A percentile compares a stretch with the other conserved stretches of the same genome.
These are phyloP conservation scores for Rheum nobile DNA, from an alignment of 148 eudicot species.

Conservation along the genomic window DNA sequence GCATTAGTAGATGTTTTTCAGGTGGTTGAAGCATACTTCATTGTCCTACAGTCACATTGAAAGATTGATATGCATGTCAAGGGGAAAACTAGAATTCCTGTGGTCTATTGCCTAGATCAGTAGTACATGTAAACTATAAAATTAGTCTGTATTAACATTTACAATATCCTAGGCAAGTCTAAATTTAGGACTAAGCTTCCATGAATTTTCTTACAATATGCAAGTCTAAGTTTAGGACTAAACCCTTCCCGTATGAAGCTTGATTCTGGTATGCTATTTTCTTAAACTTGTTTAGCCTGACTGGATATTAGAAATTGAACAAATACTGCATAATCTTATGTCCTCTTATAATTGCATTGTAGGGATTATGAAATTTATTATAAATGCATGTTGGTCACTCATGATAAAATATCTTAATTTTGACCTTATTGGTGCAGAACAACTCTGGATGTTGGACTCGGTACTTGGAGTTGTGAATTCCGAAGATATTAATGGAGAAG, in stretches of 20 bases:
- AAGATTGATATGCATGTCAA: too few species aligned
- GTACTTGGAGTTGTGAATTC: conserved; percentile 72
- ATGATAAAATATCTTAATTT: background rate
- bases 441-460: conserved; percentile 95
- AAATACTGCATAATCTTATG: too few species aligned
- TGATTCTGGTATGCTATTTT: background rate
- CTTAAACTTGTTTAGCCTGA: background rate
- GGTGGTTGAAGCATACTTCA: too few species aligned
- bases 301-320: background rate
- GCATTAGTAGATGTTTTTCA: too few species aligned
- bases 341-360: background rate
- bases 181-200: background rate
- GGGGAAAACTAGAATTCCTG: too few species aligned
- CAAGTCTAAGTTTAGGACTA: too few species aligned
- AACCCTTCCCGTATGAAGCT: background rate
- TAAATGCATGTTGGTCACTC: background rate
- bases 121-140: too few species aligned
- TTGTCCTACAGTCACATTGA: too few species aligned
- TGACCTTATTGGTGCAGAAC: conserved; percentile 42
- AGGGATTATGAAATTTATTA: background rate
- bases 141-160: background rate
- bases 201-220: too few species aligned
- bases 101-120: too few species aligned
- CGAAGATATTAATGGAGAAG: conserved; percentile 64
- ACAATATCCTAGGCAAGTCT: background rate